Base-by-base conservation (phyloP, 139 green algal species). In the Chlamydomonas schloesseri region DNA sequence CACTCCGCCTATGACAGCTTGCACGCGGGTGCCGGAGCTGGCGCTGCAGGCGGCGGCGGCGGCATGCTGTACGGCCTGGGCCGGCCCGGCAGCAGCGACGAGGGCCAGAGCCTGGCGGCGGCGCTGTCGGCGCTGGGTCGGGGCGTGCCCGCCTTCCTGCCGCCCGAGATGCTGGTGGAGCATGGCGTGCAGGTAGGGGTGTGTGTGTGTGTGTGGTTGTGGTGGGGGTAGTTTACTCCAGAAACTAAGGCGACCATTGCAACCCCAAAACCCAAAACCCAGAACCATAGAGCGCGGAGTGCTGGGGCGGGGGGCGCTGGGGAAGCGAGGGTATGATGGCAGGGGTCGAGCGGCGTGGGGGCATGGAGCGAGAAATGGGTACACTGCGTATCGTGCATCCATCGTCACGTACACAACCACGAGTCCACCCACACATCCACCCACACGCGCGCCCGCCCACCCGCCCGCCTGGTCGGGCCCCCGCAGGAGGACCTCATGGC, bases 401-500 rank as follows among this genome's bases (percentile, higher is more conserved):
- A 8, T 8, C 42, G 8, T 50, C 42, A 50, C 42, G 55, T 60
- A 4, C 55, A 60, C 55, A 60, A 60, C 55, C 55, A 21, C 24
- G 1, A 2, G 3, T 37, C 2, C 64, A 71, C n/a, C 0, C n/a
- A 26, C 17, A 15, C 29, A 26, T 42, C n/a, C 29, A 10, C n/a
- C 0, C 17, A 14, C n/a, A 15, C n/a, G n/a, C n/a, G n/a, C n/a
- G n/a, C n/a, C n/a, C n/a, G n/a, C n/a, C n/a, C n/a, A n/a, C n/a
- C n/a, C n/a, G n/a, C n/a, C n/a, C n/a, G n/a, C n/a, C n/a, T n/a
- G n/a, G n/a, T n/a, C n/a, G n/a, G n/a, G n/a, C n/a, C n/a, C n/a
- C n/a, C n/a, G n/a, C 53, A 85, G 79, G 79, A 85, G 67, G 79
- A 85, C 67, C 79, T 85, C 21, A 85, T 85, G 79, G 79, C 79